Evolutionary conservation across 768 basidiomycete genomes (phyloP).

Genomic region (Mycena belliarum): DNA sequence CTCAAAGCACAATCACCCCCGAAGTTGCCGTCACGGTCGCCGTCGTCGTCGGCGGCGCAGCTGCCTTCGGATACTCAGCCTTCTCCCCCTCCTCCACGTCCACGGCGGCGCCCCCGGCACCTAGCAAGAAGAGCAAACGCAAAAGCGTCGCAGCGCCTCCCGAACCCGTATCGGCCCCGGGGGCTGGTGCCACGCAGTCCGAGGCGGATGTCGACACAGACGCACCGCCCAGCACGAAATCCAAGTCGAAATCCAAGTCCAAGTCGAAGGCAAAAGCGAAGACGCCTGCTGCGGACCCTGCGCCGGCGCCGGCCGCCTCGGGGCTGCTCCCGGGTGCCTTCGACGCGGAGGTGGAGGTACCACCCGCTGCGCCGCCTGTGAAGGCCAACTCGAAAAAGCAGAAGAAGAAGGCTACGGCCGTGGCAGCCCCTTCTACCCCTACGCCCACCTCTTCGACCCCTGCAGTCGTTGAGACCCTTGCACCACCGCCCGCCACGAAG

Average conservation of each 20-base stretch:
- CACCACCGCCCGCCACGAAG: not conserved
- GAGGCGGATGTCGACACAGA: not conserved
- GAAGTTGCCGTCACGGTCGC: slow-evolving; percentile 4
- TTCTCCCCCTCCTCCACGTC: not conserved
- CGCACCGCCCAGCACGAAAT: not conserved
- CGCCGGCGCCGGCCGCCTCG: not conserved
- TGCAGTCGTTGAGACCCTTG: too few relatives aligned
- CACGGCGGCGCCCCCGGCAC: not conserved
- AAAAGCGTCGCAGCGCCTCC: not conserved
- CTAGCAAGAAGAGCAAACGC: slow-evolving; percentile 6
- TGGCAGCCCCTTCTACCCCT: not conserved
- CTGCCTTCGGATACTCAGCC: slow-evolving; percentile 1
- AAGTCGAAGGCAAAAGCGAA: slow-evolving; percentile 4
- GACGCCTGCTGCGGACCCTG: not conserved
- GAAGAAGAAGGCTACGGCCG: slow-evolving; percentile 29
- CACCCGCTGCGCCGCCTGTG: not conserved
- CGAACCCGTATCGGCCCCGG: not conserved
- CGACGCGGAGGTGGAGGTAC: not conserved
- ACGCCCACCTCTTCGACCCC: not conserved
- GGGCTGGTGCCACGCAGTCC: not conserved
- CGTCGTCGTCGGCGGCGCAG: slow-evolving; percentile 14
- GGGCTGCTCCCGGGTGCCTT: slow-evolving; percentile 1
- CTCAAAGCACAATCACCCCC: slow-evolving; percentile 8
- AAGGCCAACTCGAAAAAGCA: slow-evolving; percentile 21
- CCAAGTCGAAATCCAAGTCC: slow-evolving; percentile 6